Evolutionary conservation across 305 asterid genomes (phyloP), one percentile per base, ranked within the genome.

Genomic region (Rubia occidens): DNA sequence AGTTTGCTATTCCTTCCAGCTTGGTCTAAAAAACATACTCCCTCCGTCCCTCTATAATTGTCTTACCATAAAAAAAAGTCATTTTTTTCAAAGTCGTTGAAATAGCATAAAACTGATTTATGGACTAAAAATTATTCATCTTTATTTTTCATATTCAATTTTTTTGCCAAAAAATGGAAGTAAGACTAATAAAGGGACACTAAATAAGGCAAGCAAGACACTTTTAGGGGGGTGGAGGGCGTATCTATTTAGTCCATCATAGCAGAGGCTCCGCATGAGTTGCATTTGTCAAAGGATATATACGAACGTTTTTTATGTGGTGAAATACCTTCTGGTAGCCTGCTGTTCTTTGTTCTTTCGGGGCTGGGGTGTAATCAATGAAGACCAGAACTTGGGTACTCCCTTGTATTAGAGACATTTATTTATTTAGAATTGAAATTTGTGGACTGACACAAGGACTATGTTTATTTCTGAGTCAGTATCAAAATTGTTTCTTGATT

Each of bases 401-500:
- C 45, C 39, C 20, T 14, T 65, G 69, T 8, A 8, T 43, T 32
- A 32, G 35, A 24, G 14, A 6, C 44, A 44, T 53, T 15, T 65
- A 43, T 37, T 51, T 56, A 2, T 18, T 21, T 21, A 17, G 20
- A 6, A 3, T n/a, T 5, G 3, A 35, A 21, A 29, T 20, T 37
- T 18, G 18, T 51, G 54, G 55, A 32, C 53, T 6, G 20, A 7
- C 42, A n/a, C 62, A 11, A 47, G 17, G 54, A 8, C 63, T 24
- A 8, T 72, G 60, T 13, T 45, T n/a, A 26, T 18, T 20, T 66
- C 18, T 8, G 62, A 53, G 58, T 51, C 9, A 56, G 39, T 6
- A 32, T 10, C 37, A 15, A 29, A 60, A 14, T 47, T 59, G 54
- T 59, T 35, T 73, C 62, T 49, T 78, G 68, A 67, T 70, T 42